Evolutionary conservation across 179 eudicot genomes (phyloP).

Genomic region (Spinacia oleracea): DNA sequence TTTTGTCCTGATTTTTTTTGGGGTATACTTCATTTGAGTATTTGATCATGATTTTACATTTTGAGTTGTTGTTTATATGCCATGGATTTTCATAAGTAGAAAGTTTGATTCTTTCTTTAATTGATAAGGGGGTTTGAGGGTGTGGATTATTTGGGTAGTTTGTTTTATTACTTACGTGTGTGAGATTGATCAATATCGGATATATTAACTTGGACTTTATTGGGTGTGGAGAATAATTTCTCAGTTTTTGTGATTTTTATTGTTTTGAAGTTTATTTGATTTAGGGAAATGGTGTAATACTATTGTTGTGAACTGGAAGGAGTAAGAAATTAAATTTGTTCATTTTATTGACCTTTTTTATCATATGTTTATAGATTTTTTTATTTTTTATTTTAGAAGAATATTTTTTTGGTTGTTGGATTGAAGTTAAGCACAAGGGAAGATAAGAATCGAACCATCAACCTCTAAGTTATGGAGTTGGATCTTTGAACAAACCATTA

Average conservation of each 20-base stretch:
- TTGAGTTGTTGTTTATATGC: background rate
- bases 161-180: background rate
- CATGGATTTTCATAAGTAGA: background rate
- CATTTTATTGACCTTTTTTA: no score
- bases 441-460: background rate
- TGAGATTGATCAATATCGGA: background rate
- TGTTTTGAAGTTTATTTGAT: no score
- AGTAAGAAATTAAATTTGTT: background rate
- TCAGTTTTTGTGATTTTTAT: background rate
- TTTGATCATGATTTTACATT: background rate
- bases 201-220: no score
- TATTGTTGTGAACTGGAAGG: background rate
- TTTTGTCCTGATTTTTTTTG: background rate
- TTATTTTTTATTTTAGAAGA: background rate
- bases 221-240: background rate
- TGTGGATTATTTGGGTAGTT: background rate
- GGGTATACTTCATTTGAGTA: background rate
- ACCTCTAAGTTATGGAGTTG: background rate
- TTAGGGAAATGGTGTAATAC: background rate
- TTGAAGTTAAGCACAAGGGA: background rate
- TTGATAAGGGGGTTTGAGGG: no score
- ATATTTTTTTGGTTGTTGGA: background rate
- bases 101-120: background rate
- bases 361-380: no score
- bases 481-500: background rate